These are phyloP conservation scores for Geum urbanum DNA, from an alignment of 306 rosid species.

Conservation along the genomic window DNA sequence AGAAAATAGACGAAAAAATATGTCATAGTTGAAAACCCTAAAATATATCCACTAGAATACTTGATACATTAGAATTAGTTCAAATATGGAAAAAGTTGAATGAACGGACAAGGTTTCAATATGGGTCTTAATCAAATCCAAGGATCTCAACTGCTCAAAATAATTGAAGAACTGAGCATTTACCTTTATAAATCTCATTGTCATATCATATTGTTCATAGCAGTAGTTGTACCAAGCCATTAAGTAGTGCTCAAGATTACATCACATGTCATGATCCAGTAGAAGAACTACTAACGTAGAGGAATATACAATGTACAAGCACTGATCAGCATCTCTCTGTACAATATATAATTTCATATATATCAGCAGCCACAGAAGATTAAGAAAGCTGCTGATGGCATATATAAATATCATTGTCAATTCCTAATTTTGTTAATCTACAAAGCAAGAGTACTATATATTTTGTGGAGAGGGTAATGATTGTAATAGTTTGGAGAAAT, in stretches of 20 bases:
- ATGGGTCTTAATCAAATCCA: constrained; percentile 43
- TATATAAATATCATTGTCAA: constrained; percentile 6
- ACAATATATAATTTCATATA: constrained; percentile 14
- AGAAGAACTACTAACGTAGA: constrained; percentile 21
- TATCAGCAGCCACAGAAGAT: constrained; percentile 12
- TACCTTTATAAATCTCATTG: constrained; percentile 25
- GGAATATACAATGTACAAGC: constrained; percentile 61
- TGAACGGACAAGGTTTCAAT: constrained; percentile 45
- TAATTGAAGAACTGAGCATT: constrained; percentile 17
- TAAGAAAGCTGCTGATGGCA: background rate
- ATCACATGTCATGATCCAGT: constrained; percentile 47
- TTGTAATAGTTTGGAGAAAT: constrained; percentile 21
- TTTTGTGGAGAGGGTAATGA: constrained; percentile 19
- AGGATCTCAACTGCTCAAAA: constrained; percentile 26
- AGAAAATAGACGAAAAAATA: too few relatives aligned
- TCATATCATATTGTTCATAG: constrained; percentile 22
- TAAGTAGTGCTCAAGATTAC: constrained; percentile 38
- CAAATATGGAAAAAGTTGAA: constrained; percentile 23
- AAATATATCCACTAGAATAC: background rate
- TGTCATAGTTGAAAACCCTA: constrained; percentile 1
- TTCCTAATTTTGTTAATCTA: constrained; percentile 21
- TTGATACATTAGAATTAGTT: constrained; percentile 23
- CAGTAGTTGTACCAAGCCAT: constrained; percentile 23
- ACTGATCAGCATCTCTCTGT: constrained; percentile 26
- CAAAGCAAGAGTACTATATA: constrained; percentile 6